These are phyloP conservation scores for Arabis alpina DNA, from an alignment of 345 rosid genomes.

Conservation along the genomic window DNA sequence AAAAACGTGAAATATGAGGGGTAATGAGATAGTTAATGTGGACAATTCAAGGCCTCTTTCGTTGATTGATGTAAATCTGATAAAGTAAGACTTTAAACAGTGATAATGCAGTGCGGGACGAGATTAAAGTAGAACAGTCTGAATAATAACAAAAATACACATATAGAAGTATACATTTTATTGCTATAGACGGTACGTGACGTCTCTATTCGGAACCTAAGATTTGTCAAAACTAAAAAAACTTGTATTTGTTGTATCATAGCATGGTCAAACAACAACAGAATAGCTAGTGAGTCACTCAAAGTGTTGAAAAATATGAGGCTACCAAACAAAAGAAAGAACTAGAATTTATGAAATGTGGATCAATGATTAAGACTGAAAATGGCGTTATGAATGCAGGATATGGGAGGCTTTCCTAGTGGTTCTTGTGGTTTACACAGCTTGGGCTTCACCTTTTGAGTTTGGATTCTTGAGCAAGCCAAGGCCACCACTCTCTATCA, in stretches of 20 bases:
- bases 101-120: too few relatives aligned
- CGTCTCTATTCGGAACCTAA: too few relatives aligned
- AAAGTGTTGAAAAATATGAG: not conserved
- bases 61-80: constrained; percentile 4
- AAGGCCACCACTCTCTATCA: constrained; percentile 56
- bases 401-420: constrained; percentile 78
- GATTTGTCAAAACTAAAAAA: not conserved
- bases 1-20: not conserved
- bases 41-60: constrained; percentile 5
- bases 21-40: not conserved
- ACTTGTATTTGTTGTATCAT: not conserved
- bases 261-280: not conserved
- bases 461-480: constrained; percentile 77
- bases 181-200: too few relatives aligned
- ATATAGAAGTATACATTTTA: too few relatives aligned
- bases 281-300: not conserved
- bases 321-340: not conserved
- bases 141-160: too few relatives aligned
- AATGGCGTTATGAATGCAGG: constrained; percentile 51
- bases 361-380: not conserved
- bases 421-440: constrained; percentile 76
- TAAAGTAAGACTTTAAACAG: too few relatives aligned
- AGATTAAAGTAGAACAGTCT: too few relatives aligned
- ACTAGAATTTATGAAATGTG: not conserved
- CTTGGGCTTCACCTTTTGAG: constrained; percentile 96